Conservation (phyloP, 1,139 yeast genomes). For the Saccharomyces hybrid region DNA sequence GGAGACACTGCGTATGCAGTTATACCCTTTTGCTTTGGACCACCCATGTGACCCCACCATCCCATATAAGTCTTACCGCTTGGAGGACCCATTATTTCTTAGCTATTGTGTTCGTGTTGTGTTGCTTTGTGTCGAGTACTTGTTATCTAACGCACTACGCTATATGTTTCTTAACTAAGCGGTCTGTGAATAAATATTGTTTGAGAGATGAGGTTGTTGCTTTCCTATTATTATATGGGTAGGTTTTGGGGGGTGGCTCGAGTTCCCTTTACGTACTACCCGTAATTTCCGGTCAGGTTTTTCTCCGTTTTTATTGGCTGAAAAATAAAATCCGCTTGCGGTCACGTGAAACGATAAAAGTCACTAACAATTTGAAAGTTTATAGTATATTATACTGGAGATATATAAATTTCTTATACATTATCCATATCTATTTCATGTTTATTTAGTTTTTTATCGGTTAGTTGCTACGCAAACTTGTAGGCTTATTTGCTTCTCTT, state of each 20-base stretch:
- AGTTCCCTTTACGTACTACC: neutral
- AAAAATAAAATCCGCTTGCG: neutral
- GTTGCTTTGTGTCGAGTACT: neutral
- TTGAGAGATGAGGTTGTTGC: neutral
- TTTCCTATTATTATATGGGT: neutral
- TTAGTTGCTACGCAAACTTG: neutral
- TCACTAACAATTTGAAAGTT: neutral
- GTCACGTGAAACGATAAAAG: neutral
- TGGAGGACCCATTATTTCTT: slow-evolving; percentile 46
- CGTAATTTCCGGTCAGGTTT: neutral
- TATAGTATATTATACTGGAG: neutral
- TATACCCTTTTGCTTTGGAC: slow-evolving; percentile 82
- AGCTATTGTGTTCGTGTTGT: neutral
- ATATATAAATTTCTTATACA: neutral
- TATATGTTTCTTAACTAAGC: neutral
- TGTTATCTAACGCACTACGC: neutral
- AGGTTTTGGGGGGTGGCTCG: neutral
- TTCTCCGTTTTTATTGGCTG: neutral
- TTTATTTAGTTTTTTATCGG: neutral
- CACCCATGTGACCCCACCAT: slow-evolving; percentile 89
- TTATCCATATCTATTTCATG: neutral
- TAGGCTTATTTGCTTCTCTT: slow-evolving; percentile 66
- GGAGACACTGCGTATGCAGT: slow-evolving; percentile 87
- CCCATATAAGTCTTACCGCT: slow-evolving; percentile 82
- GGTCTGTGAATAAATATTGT: neutral